Base-by-base conservation (phyloP, 768 basidiomycete species). In the Collybia sordida region DNA sequence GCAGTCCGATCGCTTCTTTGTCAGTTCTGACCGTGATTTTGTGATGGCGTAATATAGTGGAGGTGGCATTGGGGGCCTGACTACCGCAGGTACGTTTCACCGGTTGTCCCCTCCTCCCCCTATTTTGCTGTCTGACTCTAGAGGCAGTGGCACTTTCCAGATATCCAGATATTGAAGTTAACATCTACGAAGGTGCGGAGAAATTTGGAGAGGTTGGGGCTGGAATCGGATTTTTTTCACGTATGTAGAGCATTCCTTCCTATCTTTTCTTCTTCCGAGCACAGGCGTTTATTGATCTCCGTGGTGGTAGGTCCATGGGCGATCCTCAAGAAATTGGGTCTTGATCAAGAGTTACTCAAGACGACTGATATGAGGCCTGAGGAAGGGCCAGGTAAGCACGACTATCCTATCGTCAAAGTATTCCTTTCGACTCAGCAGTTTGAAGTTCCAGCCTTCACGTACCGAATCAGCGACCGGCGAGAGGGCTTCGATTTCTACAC, bases 401-500 rank as follows among this genome's bases (percentile, higher is more conserved):
- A 21, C 17, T 25, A 14, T 4, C 18, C 37, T 12, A 31, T 17
- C 25, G 36, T 23, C 27, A 23, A 35, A 14, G 37, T 23, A 6
- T 42, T 40, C 44, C 25, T 17, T 44, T 41, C 57, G 12, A 57
- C 35, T 42, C 31, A 19, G 42, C 18, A 23, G 15, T 14, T 35
- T 39, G 14, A 45, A 88, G 86, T 78, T 9, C 64, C 74, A 0
- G 57, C 76, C 6, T 78, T 88, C 50, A 68, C 67, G 40, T 81
- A 80, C 53, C 75, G 87, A 43, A 85, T 83, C 63, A 79, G 82
- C 51, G 85, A 88, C 58, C 77, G 81, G 54, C 59, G 71, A 1
- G 63, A 75, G 34, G 85, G 85, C 1, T 31, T 74, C n/a, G 71
- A 73, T 18, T 77, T 87, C 55, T 77, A 77, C 38, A 72, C 73